Percentiles rank a stretch among this genome's conserved stretches.
Evolutionary conservation across 1,284 basidiomycete species (phyloP).

Genomic region (Pseudozyma hubeiensis): DNA sequence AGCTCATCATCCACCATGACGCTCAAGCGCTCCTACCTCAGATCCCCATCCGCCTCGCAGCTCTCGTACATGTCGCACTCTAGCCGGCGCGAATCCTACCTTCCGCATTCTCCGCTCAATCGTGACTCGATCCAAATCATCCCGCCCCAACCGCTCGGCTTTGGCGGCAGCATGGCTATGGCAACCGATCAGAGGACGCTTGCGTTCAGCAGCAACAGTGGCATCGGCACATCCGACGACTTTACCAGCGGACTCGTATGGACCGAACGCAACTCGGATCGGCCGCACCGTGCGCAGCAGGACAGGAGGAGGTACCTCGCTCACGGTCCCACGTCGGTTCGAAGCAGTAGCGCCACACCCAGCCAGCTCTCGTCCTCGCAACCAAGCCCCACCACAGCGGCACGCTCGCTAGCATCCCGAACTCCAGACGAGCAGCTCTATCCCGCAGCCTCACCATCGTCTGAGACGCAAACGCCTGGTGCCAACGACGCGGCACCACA

Average conservation of each 20-base stretch:
- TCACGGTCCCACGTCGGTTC: constrained; percentile 26
- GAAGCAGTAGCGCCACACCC: constrained; percentile 22
- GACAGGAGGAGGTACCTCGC: constrained; percentile 34
- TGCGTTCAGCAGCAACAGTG: constrained; percentile 53
- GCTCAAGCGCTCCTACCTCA: constrained; percentile 51
- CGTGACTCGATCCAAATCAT: constrained; percentile 59
- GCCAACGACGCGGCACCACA: background rate
- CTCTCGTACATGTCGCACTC: constrained; percentile 28
- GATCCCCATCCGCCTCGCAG: constrained; percentile 36
- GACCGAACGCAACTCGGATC: constrained; percentile 15
- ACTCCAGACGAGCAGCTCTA: background rate
- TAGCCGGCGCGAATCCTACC: constrained; percentile 51
- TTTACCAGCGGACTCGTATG: constrained; percentile 51
- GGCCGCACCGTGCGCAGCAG: constrained; percentile 16
- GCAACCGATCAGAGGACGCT: constrained; percentile 59
- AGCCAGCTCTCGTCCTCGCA: constrained; percentile 19
- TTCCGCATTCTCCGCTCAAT: constrained; percentile 59
- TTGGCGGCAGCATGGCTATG: constrained; percentile 54
- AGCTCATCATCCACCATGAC: constrained; percentile 56
- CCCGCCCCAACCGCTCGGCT: constrained; percentile 61
- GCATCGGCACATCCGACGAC: constrained; percentile 54
- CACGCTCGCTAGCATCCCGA: background rate
- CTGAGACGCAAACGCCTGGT: background rate
- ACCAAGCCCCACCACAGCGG: constrained; percentile 9
- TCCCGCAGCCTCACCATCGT: background rate